Evolutionary conservation across 1,139 yeast genomes (phyloP), one percentile per base, ranked within the genome.

Genomic region (Blastobotrys illinoisensis): DNA sequence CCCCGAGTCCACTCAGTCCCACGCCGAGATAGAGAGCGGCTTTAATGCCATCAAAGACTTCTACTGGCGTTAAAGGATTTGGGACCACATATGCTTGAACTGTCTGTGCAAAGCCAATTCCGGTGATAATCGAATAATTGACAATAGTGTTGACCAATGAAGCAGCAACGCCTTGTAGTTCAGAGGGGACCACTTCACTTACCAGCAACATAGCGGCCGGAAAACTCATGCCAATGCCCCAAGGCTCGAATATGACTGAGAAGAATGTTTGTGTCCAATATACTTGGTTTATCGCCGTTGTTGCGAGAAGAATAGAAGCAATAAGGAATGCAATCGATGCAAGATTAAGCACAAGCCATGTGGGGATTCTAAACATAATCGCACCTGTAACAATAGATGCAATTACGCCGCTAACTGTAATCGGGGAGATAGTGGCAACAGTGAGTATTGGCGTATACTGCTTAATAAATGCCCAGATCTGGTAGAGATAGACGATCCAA

Each of bases 151-250:
- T 76, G 2, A 83, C 81, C 55, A 84, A 70, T 0, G 87, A 80
- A 0, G 85, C 88, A 0, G 88, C 86, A 53, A 82, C 74, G 3
- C 88, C 89, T 64, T 84, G 88, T 56, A 79, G 76, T 21, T 76
- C 69, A 46, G 71, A 67, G 0, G 86, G 85, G 32, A 83, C 72
- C 14, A 74, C 69, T 49, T 76, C 71, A 44, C 80, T 74, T 43
- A 83, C 68, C 44, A 82, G 70, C 53, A 83, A 72, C 9, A 82
- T 76, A 1, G 80, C 85, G 0, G 87, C 80, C 0, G 88, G 88
- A 66, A 82, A 83, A 51, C 84, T 79, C 85, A 83, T 81, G 0
- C 85, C 88, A 60, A 78, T 75, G 0, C 85, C 87, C 61, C 78
- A 76, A 0, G 83, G 78, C 32, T 73, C 74, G n/a, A 82, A 60